These are phyloP conservation scores for Eragrostis nindensis DNA, from an alignment of 176 grass and related monocot species.

Conservation along the genomic window DNA sequence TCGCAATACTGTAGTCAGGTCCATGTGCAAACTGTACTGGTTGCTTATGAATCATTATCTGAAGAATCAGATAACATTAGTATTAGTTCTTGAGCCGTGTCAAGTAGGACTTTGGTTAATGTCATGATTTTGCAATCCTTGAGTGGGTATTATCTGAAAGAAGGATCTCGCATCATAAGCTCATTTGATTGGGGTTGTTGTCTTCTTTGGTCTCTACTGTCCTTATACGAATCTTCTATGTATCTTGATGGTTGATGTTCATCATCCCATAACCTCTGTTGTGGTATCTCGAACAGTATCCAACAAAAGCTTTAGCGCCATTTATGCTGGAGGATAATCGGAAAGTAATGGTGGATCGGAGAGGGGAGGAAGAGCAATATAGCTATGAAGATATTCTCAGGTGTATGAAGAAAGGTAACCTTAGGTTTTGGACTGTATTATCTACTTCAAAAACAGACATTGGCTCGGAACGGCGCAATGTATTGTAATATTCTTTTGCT, in stretches of 20 bases:
- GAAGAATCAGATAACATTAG: neutral
- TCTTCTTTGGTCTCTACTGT: neutral
- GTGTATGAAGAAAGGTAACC: constrained; percentile 89
- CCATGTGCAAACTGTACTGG: neutral
- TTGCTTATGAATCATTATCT: neutral
- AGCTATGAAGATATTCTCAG: constrained; percentile 70
- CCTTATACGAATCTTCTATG: constrained; percentile 24
- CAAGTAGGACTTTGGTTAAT: neutral
- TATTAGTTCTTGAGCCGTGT: neutral
- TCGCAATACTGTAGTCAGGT: neutral
- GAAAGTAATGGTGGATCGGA: constrained; percentile 76
- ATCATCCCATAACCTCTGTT: constrained; percentile 30
- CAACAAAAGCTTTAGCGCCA: constrained; percentile 95
- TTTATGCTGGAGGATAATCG: constrained; percentile 95
- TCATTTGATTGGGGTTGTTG: neutral
- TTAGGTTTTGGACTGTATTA: constrained; percentile 22
- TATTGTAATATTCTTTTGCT: constrained; percentile 25
- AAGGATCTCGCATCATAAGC: neutral
- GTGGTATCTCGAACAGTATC: constrained; percentile 71
- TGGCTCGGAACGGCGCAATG: neutral
- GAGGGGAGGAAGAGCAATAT: constrained; percentile 84
- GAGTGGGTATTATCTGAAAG: neutral
- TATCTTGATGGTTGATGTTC: constrained; percentile 5
- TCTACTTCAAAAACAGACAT: constrained; percentile 27
- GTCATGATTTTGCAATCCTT: neutral